Evolutionary conservation across 176 grass and related monocot genomes (phyloP), one percentile per base, ranked within the genome.

Genomic region (Dendrocalamus sinicus): DNA sequence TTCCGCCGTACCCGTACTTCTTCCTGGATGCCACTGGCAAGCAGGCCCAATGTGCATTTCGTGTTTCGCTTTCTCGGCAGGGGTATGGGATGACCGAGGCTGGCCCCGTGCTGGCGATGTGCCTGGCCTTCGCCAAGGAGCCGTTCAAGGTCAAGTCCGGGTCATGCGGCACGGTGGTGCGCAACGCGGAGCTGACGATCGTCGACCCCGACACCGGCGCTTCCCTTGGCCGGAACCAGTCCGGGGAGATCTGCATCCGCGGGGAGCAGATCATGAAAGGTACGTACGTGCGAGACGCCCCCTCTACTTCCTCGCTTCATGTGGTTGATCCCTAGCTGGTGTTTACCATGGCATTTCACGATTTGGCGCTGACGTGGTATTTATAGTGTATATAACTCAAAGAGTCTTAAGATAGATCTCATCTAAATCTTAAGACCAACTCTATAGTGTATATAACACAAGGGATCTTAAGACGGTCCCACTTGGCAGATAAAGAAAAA

Each of bases 211-310:
- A 95, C 64, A 90, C 95, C 45, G 87, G 95, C 53, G 89, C 63
- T 44, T 81, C 72, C 10, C 84, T 98, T 0, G 89, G 89, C 15
- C 89, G 95, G 14, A 95, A 92, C 89, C 83, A 85, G 72, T 77
- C 93, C 12, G 95, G 95, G 0, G 95, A 98, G 87, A 95, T 98
- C 47, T 95, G 95, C 87, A 95, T 98, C 87, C 88, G 95, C 61
- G 95, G 95, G 5, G 83, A 94, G 60, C 95, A 98, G 58, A 98
- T 98, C 91, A 98, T 98, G 95, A 95, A 81, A 95, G 95, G 95
- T 95, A 69, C 51, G 41, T 1, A 7, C 9, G 2, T 0, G 15
- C 13, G 16, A 14, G 12, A 16, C 23, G 51, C 19, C 30, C 41
- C 28, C n/a, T 24, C 22, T 20, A 2, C 19, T 19, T 43, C 12